phyloP scores from a whole-genome alignment of 176 grass and related monocot species.

The Poa pratensis region DNA sequence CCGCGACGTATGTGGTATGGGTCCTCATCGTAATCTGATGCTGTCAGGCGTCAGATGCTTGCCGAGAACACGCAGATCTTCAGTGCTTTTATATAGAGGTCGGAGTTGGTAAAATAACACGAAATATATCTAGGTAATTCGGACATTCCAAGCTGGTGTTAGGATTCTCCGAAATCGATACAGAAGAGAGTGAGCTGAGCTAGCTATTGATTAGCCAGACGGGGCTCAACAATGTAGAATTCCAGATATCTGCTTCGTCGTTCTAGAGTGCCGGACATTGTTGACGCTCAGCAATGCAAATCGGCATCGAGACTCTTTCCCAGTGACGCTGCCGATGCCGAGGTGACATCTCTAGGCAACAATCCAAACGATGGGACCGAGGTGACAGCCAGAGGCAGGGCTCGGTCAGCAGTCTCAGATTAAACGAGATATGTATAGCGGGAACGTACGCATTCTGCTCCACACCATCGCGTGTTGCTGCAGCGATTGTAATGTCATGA shows the following conservation, averaged over 20 bases:
- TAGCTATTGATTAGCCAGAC: not conserved
- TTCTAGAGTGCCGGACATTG: not conserved
- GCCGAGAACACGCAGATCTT: not conserved
- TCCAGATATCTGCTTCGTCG: not conserved
- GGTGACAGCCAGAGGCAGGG: not conserved
- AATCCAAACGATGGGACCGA: not conserved
- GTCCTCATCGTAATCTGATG: not conserved
- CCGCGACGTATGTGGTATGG: not conserved
- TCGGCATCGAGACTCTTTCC: not conserved
- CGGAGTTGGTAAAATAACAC: not conserved
- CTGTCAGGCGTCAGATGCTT: not conserved
- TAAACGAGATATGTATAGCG: not conserved
- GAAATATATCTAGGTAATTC: not conserved
- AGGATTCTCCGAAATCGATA: conserved; percentile 1
- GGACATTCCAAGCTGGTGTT: not conserved
- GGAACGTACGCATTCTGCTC: not conserved
- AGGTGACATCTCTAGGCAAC: not conserved
- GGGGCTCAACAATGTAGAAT: not conserved
- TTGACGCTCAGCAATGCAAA: not conserved
- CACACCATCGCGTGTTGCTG: not conserved
- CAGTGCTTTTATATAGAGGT: not conserved
- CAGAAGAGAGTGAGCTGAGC: not conserved
- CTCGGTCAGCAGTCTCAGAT: not conserved
- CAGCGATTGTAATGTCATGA: not conserved
- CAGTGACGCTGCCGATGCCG: not conserved